Evolutionary conservation across 2,329 filamentous ascomycete genomes (phyloP).

Genomic region (Didymella glomerata): DNA sequence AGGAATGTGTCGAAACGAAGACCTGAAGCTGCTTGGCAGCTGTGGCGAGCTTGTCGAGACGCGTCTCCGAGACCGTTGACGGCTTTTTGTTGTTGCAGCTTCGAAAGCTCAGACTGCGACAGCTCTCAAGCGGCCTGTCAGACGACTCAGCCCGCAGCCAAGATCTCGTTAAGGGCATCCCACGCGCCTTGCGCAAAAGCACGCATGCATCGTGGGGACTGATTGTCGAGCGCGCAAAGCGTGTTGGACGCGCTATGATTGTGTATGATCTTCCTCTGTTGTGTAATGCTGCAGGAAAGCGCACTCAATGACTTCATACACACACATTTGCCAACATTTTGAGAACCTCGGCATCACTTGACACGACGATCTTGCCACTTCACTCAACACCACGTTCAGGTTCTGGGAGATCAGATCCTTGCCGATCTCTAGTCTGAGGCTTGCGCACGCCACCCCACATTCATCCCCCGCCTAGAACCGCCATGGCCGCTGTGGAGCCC

Average conservation of each 20-base stretch:
- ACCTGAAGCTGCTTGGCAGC: slow-evolving; percentile 15
- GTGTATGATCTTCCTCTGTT: background rate
- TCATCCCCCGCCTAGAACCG: slow-evolving; percentile 18
- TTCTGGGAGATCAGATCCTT: background rate
- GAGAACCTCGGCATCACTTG: slow-evolving; percentile 3
- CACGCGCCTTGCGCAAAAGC: background rate
- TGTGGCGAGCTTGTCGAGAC: slow-evolving; percentile 8
- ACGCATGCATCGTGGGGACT: background rate
- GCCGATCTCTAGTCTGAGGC: slow-evolving; percentile 5
- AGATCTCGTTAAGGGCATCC: background rate
- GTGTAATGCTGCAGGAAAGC: background rate
- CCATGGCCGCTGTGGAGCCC: slow-evolving; percentile 20
- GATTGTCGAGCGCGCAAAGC: background rate
- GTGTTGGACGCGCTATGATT: background rate
- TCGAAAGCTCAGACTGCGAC: slow-evolving; percentile 2
- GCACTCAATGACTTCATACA: slow-evolving; percentile 11
- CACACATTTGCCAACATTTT: background rate
- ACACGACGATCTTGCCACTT: background rate
- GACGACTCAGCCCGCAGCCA: slow-evolving; percentile 4
- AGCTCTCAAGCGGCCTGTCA: slow-evolving; percentile 2
- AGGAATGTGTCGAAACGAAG: slow-evolving; percentile 9
- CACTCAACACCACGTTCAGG: background rate
- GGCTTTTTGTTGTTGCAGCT: slow-evolving; percentile 6
- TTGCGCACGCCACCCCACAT: slow-evolving; percentile 17
- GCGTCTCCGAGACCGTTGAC: slow-evolving; percentile 10